Evolutionary conservation across 2,329 filamentous ascomycete genomes (phyloP), one percentile per base, ranked within the genome.

Genomic region (Colletotrichum tamarilloi): DNA sequence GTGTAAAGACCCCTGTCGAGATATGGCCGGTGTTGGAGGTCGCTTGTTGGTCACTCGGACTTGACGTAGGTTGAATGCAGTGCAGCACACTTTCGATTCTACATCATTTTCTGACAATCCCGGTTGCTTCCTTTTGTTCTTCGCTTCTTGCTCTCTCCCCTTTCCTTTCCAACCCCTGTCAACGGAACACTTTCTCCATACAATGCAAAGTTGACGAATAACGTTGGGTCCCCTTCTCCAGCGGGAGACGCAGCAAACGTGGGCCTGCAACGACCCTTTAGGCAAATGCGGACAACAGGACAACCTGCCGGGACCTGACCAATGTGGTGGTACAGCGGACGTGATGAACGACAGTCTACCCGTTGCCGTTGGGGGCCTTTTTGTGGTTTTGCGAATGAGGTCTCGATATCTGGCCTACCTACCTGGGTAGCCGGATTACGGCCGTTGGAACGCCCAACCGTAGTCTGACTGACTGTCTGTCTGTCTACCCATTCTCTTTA

Each of bases 331-430:
- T 7, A 42, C 6, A 42, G 38, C 75, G 6, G 69, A 67, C 14
- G 58, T 56, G 26, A 66, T 66, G 32, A 73, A 78, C 38, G 75
- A 76, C 63, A 78, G 77, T 42, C 14, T 42, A 42, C 38, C 38
- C 38, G 38, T 49, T 49, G 42, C 38, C 38, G 38, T 49, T 49
- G 42, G 42, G 42, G 42, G 42, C 42, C 42, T 19, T 49, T 42
- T 42, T 42, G 32, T 35, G 32, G 32, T 35, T 35, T 35, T 35
- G 32, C 38, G 38, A 42, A 42, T 16, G 38, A 42, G 42, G 42
- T 49, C 42, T 49, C 38, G 42, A 49, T n/a, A 49, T 49, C 42
- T 49, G 42, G 42, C 42, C 42, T 49, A n/a, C 42, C 42, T 49
- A 49, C 42, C 42, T 49, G 42, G 42, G 42, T 49, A n/a, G 19